Evolutionary conservation across 306 rosid genomes (phyloP), one percentile per base, ranked within the genome.

Genomic region (barrel medic (Medicago truncatula)): DNA sequence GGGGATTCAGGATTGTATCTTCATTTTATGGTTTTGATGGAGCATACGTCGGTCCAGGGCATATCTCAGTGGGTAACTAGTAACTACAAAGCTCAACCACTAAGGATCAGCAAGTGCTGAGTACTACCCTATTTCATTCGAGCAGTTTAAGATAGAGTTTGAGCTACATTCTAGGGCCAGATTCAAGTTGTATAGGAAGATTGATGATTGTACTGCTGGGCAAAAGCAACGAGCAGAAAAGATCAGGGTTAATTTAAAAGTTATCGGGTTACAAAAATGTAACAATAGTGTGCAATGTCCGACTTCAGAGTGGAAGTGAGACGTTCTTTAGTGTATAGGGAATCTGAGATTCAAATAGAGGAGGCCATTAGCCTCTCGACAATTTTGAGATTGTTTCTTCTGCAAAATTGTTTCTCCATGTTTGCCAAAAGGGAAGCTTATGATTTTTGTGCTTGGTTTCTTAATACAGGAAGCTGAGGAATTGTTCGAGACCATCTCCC

Each of bases 401-500:
- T n/a, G 52, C 36, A 58, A 41, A 8, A 18, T 9, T 39, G 46
- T 25, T 50, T 62, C 59, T 40, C 36, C 53, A n/a, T 77, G 13
- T 43, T 39, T 25, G 39, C 17, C 59, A 43, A 53, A 40, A 67
- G 66, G 16, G 15, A 9, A 17, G 52, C 69, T 78, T 61, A 58
- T 8, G 20, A 5, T 20, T 25, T 15, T 78, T 46, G 5, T 38
- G 18, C 13, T 71, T 78, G 64, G 75, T 67, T 68, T 86, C 58
- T 70, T 58, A 73, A 52, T 28, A 57, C 91, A 96, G 99, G 99
- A 92, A 87, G 67, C 98, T 5, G 99, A 96, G 86, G 99, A 92
- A 34, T 85, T 96, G 78, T 96, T 96, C 67, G 99, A 96, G 88
- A 87, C 93, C 76, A 79, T 96, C 81, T 92, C 99, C 49, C 99